Evolutionary conservation across 129 eudicot genomes (phyloP).

Genomic region (Centrapalus pauciflorus): DNA sequence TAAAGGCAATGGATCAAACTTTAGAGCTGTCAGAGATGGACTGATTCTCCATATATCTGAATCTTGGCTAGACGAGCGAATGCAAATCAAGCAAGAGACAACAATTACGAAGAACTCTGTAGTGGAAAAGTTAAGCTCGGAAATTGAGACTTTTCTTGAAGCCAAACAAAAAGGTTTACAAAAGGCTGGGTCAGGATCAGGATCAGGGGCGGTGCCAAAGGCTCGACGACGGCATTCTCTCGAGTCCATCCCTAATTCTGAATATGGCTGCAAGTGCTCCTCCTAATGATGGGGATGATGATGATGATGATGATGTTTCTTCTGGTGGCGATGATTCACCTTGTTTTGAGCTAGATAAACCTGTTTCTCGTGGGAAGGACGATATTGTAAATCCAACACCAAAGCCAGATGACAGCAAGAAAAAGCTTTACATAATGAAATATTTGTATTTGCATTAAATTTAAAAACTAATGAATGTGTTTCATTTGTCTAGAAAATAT

Average conservation of each 20-base stretch:
- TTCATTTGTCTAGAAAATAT: no score
- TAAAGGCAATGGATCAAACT: conserved; percentile 19
- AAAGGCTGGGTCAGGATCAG: conserved; percentile 9
- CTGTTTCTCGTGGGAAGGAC: conserved; percentile 25
- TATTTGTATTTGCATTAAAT: no score
- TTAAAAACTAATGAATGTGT: no score
- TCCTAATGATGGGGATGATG: conserved; percentile 57
- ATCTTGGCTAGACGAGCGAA: conserved; percentile 91
- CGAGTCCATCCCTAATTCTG: conserved; percentile 79
- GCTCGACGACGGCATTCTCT: conserved; percentile 48
- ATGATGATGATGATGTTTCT: conserved; percentile 50
- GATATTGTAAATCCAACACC: conserved; percentile 16
- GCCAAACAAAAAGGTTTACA: conserved; percentile 30
- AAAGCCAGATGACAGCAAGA: conserved; percentile 35
- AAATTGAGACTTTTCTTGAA: conserved; percentile 63
- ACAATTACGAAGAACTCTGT: conserved; percentile 31
- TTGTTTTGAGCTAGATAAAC: conserved; percentile 72
- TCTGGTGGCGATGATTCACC: conserved; percentile 68
- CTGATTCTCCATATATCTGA: conserved; percentile 80
- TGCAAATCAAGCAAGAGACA: conserved; percentile 60
- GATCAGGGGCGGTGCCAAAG: conserved; percentile 18
- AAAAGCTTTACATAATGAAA: no score
- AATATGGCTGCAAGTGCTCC: conserved; percentile 79
- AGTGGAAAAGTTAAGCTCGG: conserved; percentile 63
- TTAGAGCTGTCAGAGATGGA: conserved; percentile 34